A percentile compares a stretch with the other conserved stretches of the same genome.
These are phyloP conservation scores for Trichoderma endophyticum DNA, from an alignment of 2,329 filamentous ascomycete genomes.

Conservation along the genomic window DNA sequence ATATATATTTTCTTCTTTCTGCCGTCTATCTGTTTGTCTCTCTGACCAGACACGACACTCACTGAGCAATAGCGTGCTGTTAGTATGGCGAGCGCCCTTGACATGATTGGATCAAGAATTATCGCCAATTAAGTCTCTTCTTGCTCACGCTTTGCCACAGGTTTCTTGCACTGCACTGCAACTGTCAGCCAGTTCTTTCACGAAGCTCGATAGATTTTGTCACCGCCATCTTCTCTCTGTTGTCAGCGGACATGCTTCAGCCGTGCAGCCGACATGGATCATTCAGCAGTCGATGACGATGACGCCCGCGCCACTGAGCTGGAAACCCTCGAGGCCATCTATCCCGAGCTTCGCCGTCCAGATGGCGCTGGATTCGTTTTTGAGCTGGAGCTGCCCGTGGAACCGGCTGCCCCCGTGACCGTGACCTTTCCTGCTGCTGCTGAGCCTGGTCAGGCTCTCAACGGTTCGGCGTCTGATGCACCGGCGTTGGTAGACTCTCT, in stretches of 20 bases:
- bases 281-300: slow-evolving; percentile 46
- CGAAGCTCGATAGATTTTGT: neutral
- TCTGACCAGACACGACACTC: neutral
- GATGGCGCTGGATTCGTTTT: slow-evolving; percentile 45
- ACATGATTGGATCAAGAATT: slow-evolving; percentile 15
- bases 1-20: neutral
- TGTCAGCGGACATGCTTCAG: slow-evolving; percentile 17
- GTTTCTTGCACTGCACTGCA: neutral
- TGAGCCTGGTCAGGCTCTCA: slow-evolving; percentile 14
- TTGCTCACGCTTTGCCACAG: slow-evolving; percentile 10
- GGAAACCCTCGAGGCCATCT: slow-evolving; percentile 61
- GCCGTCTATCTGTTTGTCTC: neutral
- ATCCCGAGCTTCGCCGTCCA: slow-evolving; percentile 57
- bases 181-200: neutral
- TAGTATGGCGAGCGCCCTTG: neutral
- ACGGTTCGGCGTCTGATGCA: slow-evolving; percentile 4
- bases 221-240: neutral
- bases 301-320: slow-evolving; percentile 58
- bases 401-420: slow-evolving; percentile 51
- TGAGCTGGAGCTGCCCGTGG: slow-evolving; percentile 56
- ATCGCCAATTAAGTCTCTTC: neutral
- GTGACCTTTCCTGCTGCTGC: slow-evolving; percentile 55
- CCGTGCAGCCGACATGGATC: slow-evolving; percentile 34
- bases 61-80: neutral
- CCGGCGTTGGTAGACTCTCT: slow-evolving; percentile 41